Percentiles rank a stretch among this genome's conserved stretches.
Conservation (phyloP, 495 filamentous ascomycete species). For the Tuber borchii region DNA sequence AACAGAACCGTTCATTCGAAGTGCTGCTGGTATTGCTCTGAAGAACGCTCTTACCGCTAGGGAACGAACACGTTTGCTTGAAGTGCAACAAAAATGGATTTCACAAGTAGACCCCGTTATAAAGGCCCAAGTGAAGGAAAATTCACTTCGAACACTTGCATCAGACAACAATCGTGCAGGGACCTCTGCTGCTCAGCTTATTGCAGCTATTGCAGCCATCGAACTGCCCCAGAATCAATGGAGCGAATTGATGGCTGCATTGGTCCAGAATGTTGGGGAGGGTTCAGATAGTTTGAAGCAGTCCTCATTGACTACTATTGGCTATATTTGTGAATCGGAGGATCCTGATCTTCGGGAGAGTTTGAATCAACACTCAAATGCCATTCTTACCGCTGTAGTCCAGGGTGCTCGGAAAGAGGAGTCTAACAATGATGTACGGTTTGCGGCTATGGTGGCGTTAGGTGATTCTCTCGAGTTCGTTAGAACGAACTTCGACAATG, state of each 20-base stretch:
- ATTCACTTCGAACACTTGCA: conserved; percentile 74
- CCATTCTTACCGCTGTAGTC: conserved; percentile 93
- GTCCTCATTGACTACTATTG: conserved; percentile 85
- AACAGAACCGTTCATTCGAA: conserved; percentile 72
- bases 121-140: conserved; percentile 78
- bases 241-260: conserved; percentile 81
- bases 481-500: conserved; percentile 94
- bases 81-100: conserved; percentile 86
- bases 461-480: conserved; percentile 98
- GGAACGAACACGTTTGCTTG: conserved; percentile 75
- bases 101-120: conserved; percentile 66
- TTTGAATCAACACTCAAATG: conserved; percentile 81
- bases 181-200: conserved; percentile 84
- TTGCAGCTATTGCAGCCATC: conserved; percentile 88
- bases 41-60: conserved; percentile 95
- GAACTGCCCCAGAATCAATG: conserved; percentile 90
- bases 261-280: conserved; percentile 85
- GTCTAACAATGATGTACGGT: conserved; percentile 76
- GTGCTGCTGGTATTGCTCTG: conserved; percentile 86
- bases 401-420: conserved; percentile 97
- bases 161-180: conserved; percentile 73
- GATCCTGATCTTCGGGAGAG: conserved; percentile 77
- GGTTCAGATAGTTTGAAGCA: conserved; percentile 84
- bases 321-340: conserved; percentile 94
- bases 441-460: conserved; percentile 85